Base-by-base conservation (phyloP, 1,284 basidiomycete genomes). In the Ustilago vetiveriae region DNA sequence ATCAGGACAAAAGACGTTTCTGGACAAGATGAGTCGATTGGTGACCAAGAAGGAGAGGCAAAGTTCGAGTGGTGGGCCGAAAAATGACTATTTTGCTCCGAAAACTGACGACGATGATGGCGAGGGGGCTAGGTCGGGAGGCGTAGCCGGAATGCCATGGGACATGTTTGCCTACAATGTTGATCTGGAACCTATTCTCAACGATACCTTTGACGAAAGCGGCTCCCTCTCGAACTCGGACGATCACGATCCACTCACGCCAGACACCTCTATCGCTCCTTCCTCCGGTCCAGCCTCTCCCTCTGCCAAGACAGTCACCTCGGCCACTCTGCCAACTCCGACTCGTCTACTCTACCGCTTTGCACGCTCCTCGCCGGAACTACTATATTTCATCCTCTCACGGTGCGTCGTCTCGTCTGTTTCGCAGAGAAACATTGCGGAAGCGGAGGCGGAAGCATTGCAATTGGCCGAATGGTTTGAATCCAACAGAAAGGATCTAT, bases 301-400 rank as follows among this genome's bases (percentile, higher is more conserved):
- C n/a, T 46, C 37, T 14, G 33, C n/a, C 16, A 6, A 8, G 14
- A 8, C 38, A 2, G 3, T 11, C 42, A 24, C 17, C 40, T 3
- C 22, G 10, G 17, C 26, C 39, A 13, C 36, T 26, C 40, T 63
- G 14, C 58, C 67, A 4, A 72, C 55, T 2, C 74, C 78, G 0
- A 48, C 67, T 7, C 54, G 79, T 0, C 51, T 81, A 10, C 57
- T 81, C 22, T 64, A 73, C 22, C 56, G 71, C 7, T 80, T 81
- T 38, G 75, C 76, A 0, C 38, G 49, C 8, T 57, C 65, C 2
- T 71, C 75, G 17, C 78, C 78, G 2, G 51, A 63, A 21, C 55
- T 81, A 21, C 55, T 78, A 24, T 52, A 54, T 17, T 78, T 59
- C 41, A 53, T 78, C 11, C 58, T 81, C 11, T 63, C 68, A 11